Evolutionary conservation across 83 land plant genomes (phyloP).

Genomic region (Picea abies): DNA sequence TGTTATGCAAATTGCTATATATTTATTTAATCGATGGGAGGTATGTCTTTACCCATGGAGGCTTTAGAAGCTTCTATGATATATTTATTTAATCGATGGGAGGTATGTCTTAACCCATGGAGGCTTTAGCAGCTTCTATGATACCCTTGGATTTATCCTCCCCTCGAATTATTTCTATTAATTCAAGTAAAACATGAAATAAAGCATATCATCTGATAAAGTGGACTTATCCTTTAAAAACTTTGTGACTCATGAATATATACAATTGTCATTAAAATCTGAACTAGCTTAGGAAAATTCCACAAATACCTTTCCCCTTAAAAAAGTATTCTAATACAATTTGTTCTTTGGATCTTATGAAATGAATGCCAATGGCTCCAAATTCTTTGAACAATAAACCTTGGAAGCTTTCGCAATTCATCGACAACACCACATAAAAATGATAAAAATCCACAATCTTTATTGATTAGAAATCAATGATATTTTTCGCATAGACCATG

Average conservation of each 20-base stretch:
- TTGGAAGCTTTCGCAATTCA: too few species aligned
- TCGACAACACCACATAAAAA: too few species aligned
- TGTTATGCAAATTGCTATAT: conserved; percentile 83
- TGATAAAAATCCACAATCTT: too few species aligned
- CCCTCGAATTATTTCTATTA: conserved; percentile 85
- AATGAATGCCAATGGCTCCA: too few species aligned
- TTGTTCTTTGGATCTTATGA: too few species aligned
- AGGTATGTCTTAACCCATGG: conserved; percentile 67
- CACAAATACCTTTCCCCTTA: conserved; percentile 94
- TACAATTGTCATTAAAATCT: conserved; percentile 91
- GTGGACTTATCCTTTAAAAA: conserved; percentile 75
- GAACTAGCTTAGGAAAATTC: conserved; percentile 96
- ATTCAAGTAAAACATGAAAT: conserved; percentile 35
- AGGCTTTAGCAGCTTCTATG: conserved; percentile 90
- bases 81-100: conserved; percentile 13
- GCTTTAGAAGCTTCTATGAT: too few species aligned
- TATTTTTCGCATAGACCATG: too few species aligned
- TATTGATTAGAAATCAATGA: too few species aligned
- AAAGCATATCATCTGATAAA: conserved; percentile 47
- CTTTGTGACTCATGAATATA: conserved; percentile 80
- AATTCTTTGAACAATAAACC: too few species aligned
- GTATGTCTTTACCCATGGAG: conserved; percentile 74
- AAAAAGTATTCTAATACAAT: too few species aligned
- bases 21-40: conserved; percentile 82
- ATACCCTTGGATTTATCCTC: conserved; percentile 93